Conservation (phyloP, 2,329 filamentous ascomycete species). For the Fusarium sp. region DNA sequence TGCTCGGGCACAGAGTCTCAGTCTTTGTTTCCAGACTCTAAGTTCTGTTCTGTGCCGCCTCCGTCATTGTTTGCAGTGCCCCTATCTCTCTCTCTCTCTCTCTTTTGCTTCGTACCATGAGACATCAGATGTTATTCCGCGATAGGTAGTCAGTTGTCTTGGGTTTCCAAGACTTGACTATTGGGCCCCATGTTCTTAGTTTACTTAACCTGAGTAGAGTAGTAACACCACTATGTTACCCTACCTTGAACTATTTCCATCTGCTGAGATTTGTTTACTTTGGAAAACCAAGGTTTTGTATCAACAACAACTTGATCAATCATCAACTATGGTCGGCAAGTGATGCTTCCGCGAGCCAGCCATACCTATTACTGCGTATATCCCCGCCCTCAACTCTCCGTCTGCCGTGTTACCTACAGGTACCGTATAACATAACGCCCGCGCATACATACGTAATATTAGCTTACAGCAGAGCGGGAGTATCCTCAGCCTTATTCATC, state of each 20-base stretch:
- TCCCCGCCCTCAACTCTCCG: conserved; percentile 36
- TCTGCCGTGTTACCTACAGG: conserved; percentile 2
- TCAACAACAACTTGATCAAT: neutral
- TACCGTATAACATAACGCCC: neutral
- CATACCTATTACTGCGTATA: neutral
- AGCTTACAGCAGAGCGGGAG: neutral
- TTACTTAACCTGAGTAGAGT: no score
- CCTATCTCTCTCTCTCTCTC: neutral
- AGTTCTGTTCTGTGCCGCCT: conserved; percentile 7
- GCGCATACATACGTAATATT: neutral
- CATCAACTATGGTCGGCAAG: neutral
- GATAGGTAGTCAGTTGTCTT: conserved; percentile 11
- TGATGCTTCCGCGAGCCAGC: neutral
- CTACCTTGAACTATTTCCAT: neutral
- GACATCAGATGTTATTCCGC: neutral
- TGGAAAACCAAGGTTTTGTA: neutral
- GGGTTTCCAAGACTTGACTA: conserved; percentile 14
- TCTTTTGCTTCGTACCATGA: neutral
- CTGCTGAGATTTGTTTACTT: neutral
- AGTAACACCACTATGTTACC: neutral
- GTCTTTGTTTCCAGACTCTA: neutral
- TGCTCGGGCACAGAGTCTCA: neutral
- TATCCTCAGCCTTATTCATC: conserved; percentile 19
- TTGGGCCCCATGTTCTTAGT: conserved; percentile 19
- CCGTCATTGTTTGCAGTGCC: conserved; percentile 5